Conservation (phyloP, 108 stramenopile species). For the Cyclotella sp. region DNA sequence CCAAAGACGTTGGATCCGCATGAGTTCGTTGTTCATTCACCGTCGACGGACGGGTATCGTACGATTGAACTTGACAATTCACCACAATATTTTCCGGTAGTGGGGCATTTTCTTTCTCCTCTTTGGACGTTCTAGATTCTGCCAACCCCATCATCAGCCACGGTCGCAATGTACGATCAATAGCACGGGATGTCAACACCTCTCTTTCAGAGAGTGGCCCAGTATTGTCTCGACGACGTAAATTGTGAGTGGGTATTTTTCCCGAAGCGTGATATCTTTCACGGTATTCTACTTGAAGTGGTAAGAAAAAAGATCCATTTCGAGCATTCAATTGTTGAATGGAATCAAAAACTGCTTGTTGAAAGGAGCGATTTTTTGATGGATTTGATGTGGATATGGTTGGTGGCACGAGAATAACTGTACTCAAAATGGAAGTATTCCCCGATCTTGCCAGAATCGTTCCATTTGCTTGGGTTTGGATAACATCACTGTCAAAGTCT, state of each 20-base stretch:
- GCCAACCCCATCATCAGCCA: slow-evolving; percentile 46
- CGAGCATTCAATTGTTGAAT: slow-evolving; percentile 23
- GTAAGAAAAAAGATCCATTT: slow-evolving; percentile 35
- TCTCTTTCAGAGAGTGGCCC: slow-evolving; percentile 61
- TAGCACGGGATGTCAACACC: slow-evolving; percentile 59
- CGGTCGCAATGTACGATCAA: slow-evolving; percentile 73
- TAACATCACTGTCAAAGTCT: slow-evolving; percentile 13
- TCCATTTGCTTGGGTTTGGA: slow-evolving; percentile 34
- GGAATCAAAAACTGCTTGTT: slow-evolving; percentile 8
- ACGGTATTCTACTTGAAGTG: slow-evolving; percentile 69
- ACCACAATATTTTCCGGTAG: slow-evolving; percentile 53
- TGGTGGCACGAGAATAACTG: slow-evolving; percentile 18
- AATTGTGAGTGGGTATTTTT: slow-evolving; percentile 57
- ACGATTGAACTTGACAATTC: slow-evolving; percentile 61
- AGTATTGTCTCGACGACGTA: slow-evolving; percentile 56
- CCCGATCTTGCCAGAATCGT: slow-evolving; percentile 25
- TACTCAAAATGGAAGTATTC: slow-evolving; percentile 26
- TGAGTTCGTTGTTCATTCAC: slow-evolving; percentile 26
- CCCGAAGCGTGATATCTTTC: slow-evolving; percentile 73
- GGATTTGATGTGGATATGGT: background rate
- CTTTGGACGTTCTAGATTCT: background rate
- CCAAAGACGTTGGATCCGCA: slow-evolving; percentile 67
- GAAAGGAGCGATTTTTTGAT: background rate
- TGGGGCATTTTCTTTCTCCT: background rate
- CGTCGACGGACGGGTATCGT: slow-evolving; percentile 23